phyloP scores from a whole-genome alignment of 2,329 filamentous ascomycete species.

The Sarocladiaceae sp. region DNA sequence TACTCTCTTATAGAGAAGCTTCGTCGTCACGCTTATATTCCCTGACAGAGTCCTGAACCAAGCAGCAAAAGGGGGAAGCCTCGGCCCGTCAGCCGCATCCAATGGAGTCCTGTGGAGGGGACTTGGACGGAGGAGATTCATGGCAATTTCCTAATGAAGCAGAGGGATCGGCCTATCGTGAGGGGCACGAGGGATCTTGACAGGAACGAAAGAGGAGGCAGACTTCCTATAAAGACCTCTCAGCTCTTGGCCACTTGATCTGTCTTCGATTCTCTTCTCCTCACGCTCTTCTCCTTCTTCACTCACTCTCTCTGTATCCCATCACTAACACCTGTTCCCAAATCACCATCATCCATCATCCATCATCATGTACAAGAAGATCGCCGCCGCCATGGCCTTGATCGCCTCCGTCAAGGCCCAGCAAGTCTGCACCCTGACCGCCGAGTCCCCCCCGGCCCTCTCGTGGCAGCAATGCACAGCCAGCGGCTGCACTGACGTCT shows the following conservation, averaged over 20 bases:
- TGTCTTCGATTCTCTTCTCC: neutral
- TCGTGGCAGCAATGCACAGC: slow-evolving; percentile 47
- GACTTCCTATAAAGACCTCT: slow-evolving; percentile 1
- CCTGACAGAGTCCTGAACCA: neutral
- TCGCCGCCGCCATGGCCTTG: slow-evolving; percentile 21
- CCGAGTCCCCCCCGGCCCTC: slow-evolving; percentile 47
- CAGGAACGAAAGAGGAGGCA: neutral
- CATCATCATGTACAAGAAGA: slow-evolving; percentile 22
- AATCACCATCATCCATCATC: slow-evolving; percentile 10
- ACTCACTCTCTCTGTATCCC: neutral
- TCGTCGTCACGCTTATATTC: neutral
- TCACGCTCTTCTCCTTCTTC: neutral
- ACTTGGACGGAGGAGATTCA: no score
- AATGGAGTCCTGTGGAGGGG: neutral
- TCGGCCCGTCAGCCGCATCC: slow-evolving; percentile 5
- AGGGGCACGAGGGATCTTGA: neutral
- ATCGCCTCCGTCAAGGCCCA: slow-evolving; percentile 33
- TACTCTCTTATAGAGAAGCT: slow-evolving; percentile 2
- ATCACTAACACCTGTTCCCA: slow-evolving; percentile 1
- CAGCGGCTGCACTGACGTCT: slow-evolving; percentile 43
- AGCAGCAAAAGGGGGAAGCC: neutral
- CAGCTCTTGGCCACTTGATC: neutral
- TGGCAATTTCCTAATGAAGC: slow-evolving; percentile 1
- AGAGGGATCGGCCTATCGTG: neutral
- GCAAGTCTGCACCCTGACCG: slow-evolving; percentile 39